A percentile compares a stretch with the other conserved stretches of the same genome.
Evolutionary conservation across 2,329 filamentous ascomycete species (phyloP).

Genomic region (Epichloe festucae): DNA sequence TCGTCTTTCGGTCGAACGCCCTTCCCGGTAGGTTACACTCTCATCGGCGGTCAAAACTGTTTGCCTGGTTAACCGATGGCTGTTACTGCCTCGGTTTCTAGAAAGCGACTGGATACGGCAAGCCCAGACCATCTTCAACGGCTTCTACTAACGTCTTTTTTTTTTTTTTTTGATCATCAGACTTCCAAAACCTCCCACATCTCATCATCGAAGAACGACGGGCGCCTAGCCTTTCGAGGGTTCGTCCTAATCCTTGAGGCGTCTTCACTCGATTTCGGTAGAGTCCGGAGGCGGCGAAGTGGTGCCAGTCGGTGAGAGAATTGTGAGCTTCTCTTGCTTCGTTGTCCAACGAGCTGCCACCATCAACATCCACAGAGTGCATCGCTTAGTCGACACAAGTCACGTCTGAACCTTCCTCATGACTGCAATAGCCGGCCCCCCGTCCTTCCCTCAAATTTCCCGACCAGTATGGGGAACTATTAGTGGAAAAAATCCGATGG

Average conservation of each 20-base stretch:
- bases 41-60: not conserved
- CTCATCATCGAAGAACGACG: not conserved
- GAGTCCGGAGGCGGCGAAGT: conserved; percentile 10
- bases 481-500: conserved; percentile 55
- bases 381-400: conserved; percentile 10
- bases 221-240: not conserved
- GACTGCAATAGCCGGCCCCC: conserved; percentile 57
- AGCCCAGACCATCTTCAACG: not conserved
- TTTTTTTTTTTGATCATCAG: not conserved
- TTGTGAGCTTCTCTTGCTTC: not conserved
- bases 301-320: conserved; percentile 9
- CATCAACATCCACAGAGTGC: conserved; percentile 4
- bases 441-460: conserved; percentile 49
- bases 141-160: conserved; percentile 3
- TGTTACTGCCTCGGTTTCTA: not conserved
- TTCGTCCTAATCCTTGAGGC: not conserved
- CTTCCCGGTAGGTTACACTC: conserved; percentile 3
- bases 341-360: conserved; percentile 1
- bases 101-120: not conserved
- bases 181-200: not conserved
- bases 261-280: not conserved
- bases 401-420: conserved; percentile 31
- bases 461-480: conserved; percentile 50
- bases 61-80: not conserved
- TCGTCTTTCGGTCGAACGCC: not conserved